Base-by-base conservation (phyloP, 257 asterid genomes). In the Penstemon eatonii region DNA sequence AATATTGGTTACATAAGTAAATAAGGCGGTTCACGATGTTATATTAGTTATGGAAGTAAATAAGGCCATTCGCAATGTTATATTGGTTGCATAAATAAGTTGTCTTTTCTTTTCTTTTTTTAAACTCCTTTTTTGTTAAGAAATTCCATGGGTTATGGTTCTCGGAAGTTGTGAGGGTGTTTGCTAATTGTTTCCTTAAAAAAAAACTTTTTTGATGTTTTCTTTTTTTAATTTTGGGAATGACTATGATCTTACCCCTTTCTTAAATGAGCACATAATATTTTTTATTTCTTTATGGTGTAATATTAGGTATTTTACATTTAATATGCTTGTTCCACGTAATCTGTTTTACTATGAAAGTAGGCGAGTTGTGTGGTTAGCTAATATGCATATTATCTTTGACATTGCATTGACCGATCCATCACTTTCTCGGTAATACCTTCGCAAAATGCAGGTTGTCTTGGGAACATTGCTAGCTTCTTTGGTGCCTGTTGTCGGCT, bases 401-500 rank as follows among this genome's bases (percentile, higher is more conserved):
- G 8, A 40, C 13, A 50, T 68, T 69, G 42, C 39, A 51, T 33
- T 56, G 64, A 45, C 61, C 40, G 44, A 33, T 63, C 59, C 69
- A 19, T 61, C 53, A 12, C 12, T 66, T 41, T 55, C 25, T 60
- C 60, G 56, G n/a, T 54, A 54, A 43, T 41, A 71, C 43, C 65
- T 60, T 37, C 45, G 42, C 47, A 9, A 3, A 66, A 60, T 87
- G 76, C 84, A 93, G 97, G 95, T 93, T 70, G 85, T 93, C 78
- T 74, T 93, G 76, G 99, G 99, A 67, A 93, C 99, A 40, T 49
- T 93, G 69, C 80, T 93, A 75, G 97, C 99, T 3, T 77, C 99
- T 59, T 81, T 90, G 83, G 99, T 93, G 72, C 97, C 99, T 47
- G 99, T 93, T 75, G 99, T 93, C 68, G 99, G 99, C 36, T 93